These are phyloP conservation scores for Hsuehochloa calcarea DNA, from an alignment of 176 grass and related monocot species.

Conservation along the genomic window DNA sequence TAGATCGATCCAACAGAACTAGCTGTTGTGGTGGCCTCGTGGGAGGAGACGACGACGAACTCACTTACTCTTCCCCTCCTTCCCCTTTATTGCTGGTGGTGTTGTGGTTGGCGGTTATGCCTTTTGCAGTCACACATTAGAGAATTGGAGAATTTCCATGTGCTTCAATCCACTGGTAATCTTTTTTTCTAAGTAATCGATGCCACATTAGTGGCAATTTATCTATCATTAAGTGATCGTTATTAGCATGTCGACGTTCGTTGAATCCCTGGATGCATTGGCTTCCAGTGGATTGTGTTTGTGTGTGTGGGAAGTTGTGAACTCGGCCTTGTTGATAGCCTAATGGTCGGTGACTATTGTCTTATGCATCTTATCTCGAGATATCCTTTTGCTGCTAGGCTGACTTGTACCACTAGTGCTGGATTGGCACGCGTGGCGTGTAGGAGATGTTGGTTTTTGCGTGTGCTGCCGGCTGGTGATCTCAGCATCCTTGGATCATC, in stretches of 20 bases:
- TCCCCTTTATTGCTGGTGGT: conserved; percentile 27
- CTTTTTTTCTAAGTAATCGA: background rate
- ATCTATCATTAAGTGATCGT: background rate
- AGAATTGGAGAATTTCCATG: background rate
- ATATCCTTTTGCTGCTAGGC: background rate
- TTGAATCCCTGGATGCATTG: background rate
- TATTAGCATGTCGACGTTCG: background rate
- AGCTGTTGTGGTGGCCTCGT: background rate
- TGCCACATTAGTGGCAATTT: background rate
- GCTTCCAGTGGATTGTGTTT: background rate
- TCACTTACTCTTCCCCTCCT: too few relatives aligned
- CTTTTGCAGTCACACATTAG: background rate
- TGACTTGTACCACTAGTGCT: conserved; percentile 10
- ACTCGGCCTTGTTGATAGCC: background rate
- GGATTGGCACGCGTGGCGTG: conserved; percentile 1
- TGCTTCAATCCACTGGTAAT: background rate
- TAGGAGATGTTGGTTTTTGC: background rate
- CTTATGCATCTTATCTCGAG: background rate
- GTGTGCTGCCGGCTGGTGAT: conserved; percentile 21
- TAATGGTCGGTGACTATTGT: background rate
- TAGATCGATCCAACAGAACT: background rate
- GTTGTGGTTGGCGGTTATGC: conserved; percentile 39
- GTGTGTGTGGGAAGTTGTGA: background rate
- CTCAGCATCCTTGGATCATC: conserved; percentile 22
- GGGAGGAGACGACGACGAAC: background rate